Evolutionary conservation across 2,329 filamentous ascomycete genomes (phyloP), one percentile per base, ranked within the genome.

Genomic region (Fusarium temperatum): DNA sequence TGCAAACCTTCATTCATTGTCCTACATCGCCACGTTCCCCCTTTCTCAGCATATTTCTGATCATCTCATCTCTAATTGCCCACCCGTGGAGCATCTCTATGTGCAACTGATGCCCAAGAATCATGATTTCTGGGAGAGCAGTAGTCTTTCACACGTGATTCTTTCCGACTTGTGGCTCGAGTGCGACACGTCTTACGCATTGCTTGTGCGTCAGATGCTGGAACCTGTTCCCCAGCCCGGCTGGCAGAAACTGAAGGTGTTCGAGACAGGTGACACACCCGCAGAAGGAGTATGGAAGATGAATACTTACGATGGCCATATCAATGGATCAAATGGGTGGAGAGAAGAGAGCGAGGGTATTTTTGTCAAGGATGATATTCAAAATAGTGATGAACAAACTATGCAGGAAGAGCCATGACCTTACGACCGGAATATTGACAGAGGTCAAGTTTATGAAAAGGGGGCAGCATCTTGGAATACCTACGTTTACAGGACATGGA

Each of bases 1-100:
- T 78, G 68, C 79, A 13, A 84, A 84, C 10, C 79, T 91, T 50
- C 82, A 83, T 20, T 83, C 85, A 26, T 81, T 92, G 54, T 84
- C 83, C 62, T 93, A 93, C 78, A 86, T 91, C 7, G 90, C 89
- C 42, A 88, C 93, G 13, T 94, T 94, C 74, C 92, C 92, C 0
- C 89, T 91, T 41, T 85, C 87, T 54, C 86, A 87, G 11, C 91
- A 94, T 78, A 85, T 93, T 56, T 61, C 67, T n/a, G 82, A 86
- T 44, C 82, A 82, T 50, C 82, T 89, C 3, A 79, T 89, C 5
- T 78, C 82, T 5, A 75, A 84, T 66, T 85, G 91, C 69, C 86
- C 86, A 3, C 84, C 81, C 17, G 75, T 93, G 7, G 84, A 87
- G 47, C 83, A 83, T 18, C 81, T 92, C 2, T 90, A 85, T 63